phyloP scores from a whole-genome alignment of 805 yeast species.

The Metschnikowia gelsemii region DNA sequence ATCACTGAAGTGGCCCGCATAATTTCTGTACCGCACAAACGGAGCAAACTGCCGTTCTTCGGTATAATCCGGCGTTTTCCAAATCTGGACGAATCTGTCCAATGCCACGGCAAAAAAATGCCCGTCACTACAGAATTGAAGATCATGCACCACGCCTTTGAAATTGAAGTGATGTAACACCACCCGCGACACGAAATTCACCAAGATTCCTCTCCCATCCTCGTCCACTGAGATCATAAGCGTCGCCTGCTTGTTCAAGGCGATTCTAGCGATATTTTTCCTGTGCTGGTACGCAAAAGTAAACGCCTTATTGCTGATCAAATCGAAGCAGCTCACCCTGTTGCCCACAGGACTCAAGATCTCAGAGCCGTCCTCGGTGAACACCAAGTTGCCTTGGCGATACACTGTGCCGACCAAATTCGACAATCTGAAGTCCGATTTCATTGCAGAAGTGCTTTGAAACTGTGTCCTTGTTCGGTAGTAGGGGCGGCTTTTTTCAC shows the following conservation, averaged over 20 bases:
- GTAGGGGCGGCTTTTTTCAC: slow-evolving; percentile 14
- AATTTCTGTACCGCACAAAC: slow-evolving; percentile 82
- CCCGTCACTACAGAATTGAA: slow-evolving; percentile 89
- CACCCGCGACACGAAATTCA: slow-evolving; percentile 76
- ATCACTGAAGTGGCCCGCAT: slow-evolving; percentile 90
- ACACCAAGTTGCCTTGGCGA: slow-evolving; percentile 84
- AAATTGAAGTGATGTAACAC: slow-evolving; percentile 94
- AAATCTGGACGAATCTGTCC: slow-evolving; percentile 81
- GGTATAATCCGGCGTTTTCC: slow-evolving; percentile 81
- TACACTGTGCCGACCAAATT: slow-evolving; percentile 94
- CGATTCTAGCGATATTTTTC: slow-evolving; percentile 73
- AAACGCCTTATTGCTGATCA: slow-evolving; percentile 77
- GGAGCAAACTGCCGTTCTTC: slow-evolving; percentile 96
- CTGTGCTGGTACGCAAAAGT: slow-evolving; percentile 93
- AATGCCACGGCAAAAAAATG: slow-evolving; percentile 80
- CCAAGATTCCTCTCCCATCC: slow-evolving; percentile 91
- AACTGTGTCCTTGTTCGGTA: neutral
- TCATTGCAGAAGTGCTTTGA: slow-evolving; percentile 46
- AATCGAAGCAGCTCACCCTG: slow-evolving; percentile 83
- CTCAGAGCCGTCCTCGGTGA: slow-evolving; percentile 81
- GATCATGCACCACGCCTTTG: slow-evolving; percentile 69
- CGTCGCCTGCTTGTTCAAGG: slow-evolving; percentile 80
- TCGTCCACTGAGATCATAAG: slow-evolving; percentile 79
- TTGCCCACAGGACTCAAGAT: slow-evolving; percentile 93
- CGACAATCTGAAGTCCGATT: slow-evolving; percentile 83